A percentile compares a stretch with the other conserved stretches of the same genome.
Evolutionary conservation across 371 early-diverging fungal species (phyloP).

Genomic region (Zychaea mexicana): DNA sequence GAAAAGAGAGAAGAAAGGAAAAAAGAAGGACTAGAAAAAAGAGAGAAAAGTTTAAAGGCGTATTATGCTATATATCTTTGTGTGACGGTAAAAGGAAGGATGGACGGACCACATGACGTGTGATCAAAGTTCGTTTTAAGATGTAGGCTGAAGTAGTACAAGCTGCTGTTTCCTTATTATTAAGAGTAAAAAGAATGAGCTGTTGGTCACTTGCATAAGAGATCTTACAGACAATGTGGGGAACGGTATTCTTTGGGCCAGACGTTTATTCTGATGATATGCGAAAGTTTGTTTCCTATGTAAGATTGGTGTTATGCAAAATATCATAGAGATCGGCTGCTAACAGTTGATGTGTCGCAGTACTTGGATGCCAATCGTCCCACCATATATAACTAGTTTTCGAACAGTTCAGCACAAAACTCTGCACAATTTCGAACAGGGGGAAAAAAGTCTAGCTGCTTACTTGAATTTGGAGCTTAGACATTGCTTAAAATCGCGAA

Average conservation of each 20-base stretch:
- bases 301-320: neutral
- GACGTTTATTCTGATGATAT: no score
- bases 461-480: neutral
- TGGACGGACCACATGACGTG: no score
- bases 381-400: conserved; percentile 22
- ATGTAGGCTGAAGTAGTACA: no score
- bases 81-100: no score
- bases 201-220: no score
- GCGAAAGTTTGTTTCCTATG: neutral
- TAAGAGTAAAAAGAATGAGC: no score
- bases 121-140: no score
- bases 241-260: no score
- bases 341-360: conserved; percentile 6
- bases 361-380: conserved; percentile 36
- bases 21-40: no score
- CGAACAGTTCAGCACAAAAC: neutral
- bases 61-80: no score
- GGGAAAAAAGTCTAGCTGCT: neutral
- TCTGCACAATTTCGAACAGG: neutral
- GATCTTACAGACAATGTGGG: no score
- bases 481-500: neutral
- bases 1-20: neutral
- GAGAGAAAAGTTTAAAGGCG: neutral
- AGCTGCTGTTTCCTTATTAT: no score
- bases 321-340: neutral